Base-by-base conservation (phyloP, 2,329 filamentous ascomycete species). In the Pseudonectria buxi region DNA sequence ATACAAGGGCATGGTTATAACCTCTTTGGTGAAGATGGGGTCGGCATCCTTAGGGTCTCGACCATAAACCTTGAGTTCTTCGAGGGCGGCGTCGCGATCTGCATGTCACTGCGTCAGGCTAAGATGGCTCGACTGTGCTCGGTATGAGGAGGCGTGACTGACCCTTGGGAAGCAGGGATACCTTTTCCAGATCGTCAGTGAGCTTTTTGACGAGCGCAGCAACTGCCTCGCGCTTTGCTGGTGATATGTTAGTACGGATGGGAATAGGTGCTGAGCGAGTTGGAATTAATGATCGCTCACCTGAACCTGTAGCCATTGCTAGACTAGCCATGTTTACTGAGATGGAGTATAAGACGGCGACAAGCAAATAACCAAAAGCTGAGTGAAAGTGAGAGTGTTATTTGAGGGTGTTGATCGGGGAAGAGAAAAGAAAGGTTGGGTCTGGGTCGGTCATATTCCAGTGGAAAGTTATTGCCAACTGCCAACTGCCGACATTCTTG, bases 1-100 rank as follows among this genome's bases (percentile, higher is more conserved):
- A 22, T 22, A 22, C n/a, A n/a, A 25, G 12, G 29, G 14, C 15
- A 7, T 25, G 18, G 12, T 6, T 46, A 68, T 46, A 69, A 84
- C 87, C 61, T 82, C 68, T 59, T 76, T 74, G n/a, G 83, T 83
- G 61, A 92, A 95, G 39, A 96, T 90, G 1, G 86, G 83, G 39
- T 83, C 83, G 18, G 88, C 80, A 60, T 86, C 71, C 22, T 65
- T 67, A 7, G 81, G 76, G 50, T 83, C 79, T 41, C 88, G 79
- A 6, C 88, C 61, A 46, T 50, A 57, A 29, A 52, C 51, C 60
- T 95, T 95, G 32, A 95, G 69, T 49, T 87, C 65, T 46, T 82
- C 77, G 4, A 83, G 59, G 10, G 69, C 67, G 9, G 69, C 62
- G 49, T 78, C 74, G 43, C 78, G 74, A 53, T 85, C 84, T 87